Percentiles rank a stretch among this genome's conserved stretches.
These are phyloP conservation scores for Firmiana major DNA, from an alignment of 345 rosid species.

Conservation along the genomic window DNA sequence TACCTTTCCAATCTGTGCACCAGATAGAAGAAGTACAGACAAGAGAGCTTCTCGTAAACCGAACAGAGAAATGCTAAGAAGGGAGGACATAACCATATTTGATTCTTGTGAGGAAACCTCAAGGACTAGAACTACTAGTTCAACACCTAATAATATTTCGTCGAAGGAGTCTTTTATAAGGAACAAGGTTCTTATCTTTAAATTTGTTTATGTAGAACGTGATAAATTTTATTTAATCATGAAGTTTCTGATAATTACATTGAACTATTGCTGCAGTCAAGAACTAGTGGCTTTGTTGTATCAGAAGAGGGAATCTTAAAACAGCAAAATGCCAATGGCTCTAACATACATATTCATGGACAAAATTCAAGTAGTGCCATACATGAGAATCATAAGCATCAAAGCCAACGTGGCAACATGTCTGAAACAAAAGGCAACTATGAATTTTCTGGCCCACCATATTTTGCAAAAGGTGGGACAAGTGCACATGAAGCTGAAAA, in stretches of 20 bases:
- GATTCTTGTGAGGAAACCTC: constrained; percentile 34
- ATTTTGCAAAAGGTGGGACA: constrained; percentile 26
- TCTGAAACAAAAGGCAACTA: constrained; percentile 34
- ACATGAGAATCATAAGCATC: constrained; percentile 31
- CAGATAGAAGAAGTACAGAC: constrained; percentile 42
- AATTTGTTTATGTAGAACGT: constrained; percentile 2
- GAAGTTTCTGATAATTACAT: constrained; percentile 12
- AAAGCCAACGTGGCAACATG: constrained; percentile 22
- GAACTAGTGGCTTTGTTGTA: constrained; percentile 27
- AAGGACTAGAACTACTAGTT: constrained; percentile 24
- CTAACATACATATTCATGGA: constrained; percentile 28
- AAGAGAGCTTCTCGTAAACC: constrained; percentile 34
- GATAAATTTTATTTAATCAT: not conserved
- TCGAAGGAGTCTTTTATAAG: constrained; percentile 31
- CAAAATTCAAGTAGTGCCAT: constrained; percentile 23
- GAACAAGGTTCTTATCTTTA: constrained; percentile 43
- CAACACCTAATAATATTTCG: constrained; percentile 19
- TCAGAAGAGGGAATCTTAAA: constrained; percentile 34
- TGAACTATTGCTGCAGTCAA: constrained; percentile 33
- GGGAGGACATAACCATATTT: constrained; percentile 27
- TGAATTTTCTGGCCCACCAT: constrained; percentile 27
- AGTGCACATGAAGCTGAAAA: constrained; percentile 18
- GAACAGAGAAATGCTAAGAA: constrained; percentile 43
- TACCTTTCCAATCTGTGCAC: constrained; percentile 35
- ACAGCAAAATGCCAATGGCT: constrained; percentile 34